Percentiles rank a stretch among this genome's conserved stretches.
These are phyloP conservation scores for Collariella sp. DNA, from an alignment of 495 filamentous ascomycete species.

Conservation along the genomic window DNA sequence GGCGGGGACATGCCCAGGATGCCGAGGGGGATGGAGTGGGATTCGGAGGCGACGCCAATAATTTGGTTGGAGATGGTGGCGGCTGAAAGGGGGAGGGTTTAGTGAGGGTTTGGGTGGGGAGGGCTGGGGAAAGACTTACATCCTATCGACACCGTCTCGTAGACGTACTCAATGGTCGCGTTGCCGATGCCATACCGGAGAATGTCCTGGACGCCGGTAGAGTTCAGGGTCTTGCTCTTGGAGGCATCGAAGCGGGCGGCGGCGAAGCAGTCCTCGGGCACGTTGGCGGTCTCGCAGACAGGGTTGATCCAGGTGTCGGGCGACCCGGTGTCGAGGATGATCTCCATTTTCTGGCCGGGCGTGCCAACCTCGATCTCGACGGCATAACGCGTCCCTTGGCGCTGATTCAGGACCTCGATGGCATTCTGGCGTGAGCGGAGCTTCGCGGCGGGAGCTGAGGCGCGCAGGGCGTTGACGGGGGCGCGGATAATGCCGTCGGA, in stretches of 20 bases:
- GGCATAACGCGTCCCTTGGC: constrained; percentile 9
- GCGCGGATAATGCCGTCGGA: constrained; percentile 16
- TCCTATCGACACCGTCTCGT: constrained; percentile 33
- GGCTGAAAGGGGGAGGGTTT: constrained; percentile 11
- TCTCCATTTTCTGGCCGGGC: constrained; percentile 21
- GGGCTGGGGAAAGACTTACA: constrained; percentile 17
- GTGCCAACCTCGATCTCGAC: constrained; percentile 17
- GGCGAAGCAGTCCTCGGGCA: constrained; percentile 17
- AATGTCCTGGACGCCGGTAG: constrained; percentile 12
- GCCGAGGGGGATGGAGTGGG: constrained; percentile 45
- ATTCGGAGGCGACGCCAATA: constrained; percentile 35
- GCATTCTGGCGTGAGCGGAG: constrained; percentile 12
- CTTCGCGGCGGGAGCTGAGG: neutral
- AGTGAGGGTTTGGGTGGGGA: neutral
- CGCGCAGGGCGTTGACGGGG: constrained; percentile 5
- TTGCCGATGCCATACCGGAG: constrained; percentile 36
- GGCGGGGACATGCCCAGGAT: constrained; percentile 63
- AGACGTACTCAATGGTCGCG: constrained; percentile 32
- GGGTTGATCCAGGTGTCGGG: constrained; percentile 41
- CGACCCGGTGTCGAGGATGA: constrained; percentile 38
- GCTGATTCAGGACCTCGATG: constrained; percentile 7
- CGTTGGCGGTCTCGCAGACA: constrained; percentile 23
- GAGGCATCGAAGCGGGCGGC: constrained; percentile 29
- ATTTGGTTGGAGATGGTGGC: constrained; percentile 30
- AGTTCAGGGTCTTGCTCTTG: constrained; percentile 26